Percentiles rank a stretch among this genome's conserved stretches.
These are phyloP conservation scores for Sarocladium oryzae DNA, from an alignment of 2,329 filamentous ascomycete genomes.

Conservation along the genomic window DNA sequence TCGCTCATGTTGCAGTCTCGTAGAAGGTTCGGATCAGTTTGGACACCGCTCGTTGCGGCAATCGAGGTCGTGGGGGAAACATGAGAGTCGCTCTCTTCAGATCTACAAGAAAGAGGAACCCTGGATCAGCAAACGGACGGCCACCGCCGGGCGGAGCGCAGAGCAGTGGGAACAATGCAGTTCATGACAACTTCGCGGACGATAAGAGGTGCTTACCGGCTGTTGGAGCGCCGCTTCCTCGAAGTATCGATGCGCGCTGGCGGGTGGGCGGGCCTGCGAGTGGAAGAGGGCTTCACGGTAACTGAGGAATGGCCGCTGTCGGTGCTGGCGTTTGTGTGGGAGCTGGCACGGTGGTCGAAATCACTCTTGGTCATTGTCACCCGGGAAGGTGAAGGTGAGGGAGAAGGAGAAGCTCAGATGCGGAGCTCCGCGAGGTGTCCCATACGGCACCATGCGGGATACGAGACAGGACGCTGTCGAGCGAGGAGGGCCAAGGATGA, in stretches of 20 bases:
- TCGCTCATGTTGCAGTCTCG: conserved; percentile 16
- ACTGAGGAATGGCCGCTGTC: conserved; percentile 61
- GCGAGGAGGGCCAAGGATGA: conserved; percentile 11
- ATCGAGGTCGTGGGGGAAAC: conserved; percentile 44
- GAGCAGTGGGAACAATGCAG: too few species aligned
- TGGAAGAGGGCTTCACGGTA: conserved; percentile 48
- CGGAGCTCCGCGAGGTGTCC: conserved; percentile 20
- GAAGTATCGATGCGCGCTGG: conserved; percentile 5
- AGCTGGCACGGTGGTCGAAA: conserved; percentile 42
- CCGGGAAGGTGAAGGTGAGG: conserved; percentile 21
- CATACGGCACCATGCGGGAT: conserved; percentile 11
- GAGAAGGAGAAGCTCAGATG: conserved; percentile 16
- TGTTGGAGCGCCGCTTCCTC: neutral
- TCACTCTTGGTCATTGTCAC: conserved; percentile 64
- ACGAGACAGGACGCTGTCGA: conserved; percentile 14
- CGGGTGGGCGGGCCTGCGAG: neutral
- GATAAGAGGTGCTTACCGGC: neutral
- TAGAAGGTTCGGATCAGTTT: conserved; percentile 24
- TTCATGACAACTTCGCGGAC: too few species aligned
- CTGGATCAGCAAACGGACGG: too few species aligned
- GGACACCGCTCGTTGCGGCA: conserved; percentile 31
- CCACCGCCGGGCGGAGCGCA: too few species aligned
- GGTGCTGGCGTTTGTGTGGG: conserved; percentile 57
- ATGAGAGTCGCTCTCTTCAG: conserved; percentile 32
- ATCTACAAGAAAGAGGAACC: conserved; percentile 14